phyloP scores from a whole-genome alignment of 2,329 filamentous ascomycete genomes.

The Pseudogymnoascus sp. region DNA sequence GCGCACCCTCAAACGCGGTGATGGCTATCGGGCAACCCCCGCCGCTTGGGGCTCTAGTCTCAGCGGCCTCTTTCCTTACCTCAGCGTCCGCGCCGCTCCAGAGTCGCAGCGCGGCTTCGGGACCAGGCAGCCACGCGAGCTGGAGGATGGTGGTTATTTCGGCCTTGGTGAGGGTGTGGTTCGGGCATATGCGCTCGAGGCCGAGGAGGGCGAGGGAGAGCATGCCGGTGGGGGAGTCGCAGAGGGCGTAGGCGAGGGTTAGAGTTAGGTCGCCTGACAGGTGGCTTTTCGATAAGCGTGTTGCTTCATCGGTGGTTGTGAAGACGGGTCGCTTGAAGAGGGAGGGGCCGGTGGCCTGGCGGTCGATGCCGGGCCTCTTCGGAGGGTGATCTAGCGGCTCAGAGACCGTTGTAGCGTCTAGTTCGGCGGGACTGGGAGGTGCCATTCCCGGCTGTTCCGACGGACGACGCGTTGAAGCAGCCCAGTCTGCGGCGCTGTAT shows the following conservation, averaged over 20 bases:
- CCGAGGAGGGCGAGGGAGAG: conserved; percentile 45
- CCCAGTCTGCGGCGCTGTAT: conserved; percentile 39
- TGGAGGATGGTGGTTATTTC: conserved; percentile 54
- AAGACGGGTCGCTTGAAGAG: conserved; percentile 18
- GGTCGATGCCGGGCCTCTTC: neutral
- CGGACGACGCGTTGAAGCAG: neutral
- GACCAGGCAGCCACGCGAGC: conserved; percentile 58
- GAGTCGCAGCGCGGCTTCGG: conserved; percentile 51
- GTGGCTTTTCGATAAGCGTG: conserved; percentile 15
- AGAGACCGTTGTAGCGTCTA: neutral
- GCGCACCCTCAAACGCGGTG: neutral
- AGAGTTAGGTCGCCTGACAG: conserved; percentile 38
- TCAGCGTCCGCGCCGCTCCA: conserved; percentile 33
- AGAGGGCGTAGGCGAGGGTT: conserved; percentile 50
- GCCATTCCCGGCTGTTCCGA: neutral
- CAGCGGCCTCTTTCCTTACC: neutral
- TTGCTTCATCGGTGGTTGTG: conserved; percentile 13
- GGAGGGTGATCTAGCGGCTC: neutral
- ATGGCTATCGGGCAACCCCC: neutral
- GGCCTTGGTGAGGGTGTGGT: conserved; percentile 35
- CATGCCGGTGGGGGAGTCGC: conserved; percentile 52
- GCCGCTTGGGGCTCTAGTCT: neutral
- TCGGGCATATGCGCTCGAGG: conserved; percentile 34
- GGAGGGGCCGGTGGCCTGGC: neutral
- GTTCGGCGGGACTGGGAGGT: neutral